Conservation (phyloP, 805 yeast species). For the Candida caryicola region DNA sequence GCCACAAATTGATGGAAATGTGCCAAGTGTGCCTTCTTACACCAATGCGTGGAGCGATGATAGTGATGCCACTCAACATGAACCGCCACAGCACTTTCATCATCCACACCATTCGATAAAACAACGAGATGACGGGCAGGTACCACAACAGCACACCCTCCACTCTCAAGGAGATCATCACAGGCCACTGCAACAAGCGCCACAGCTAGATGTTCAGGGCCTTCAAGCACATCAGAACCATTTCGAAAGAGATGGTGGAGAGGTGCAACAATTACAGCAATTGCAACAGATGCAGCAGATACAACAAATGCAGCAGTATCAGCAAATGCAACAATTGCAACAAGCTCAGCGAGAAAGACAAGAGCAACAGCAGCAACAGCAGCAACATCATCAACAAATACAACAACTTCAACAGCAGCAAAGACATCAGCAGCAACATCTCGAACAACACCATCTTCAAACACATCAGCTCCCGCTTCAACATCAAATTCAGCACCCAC, state of each 20-base stretch:
- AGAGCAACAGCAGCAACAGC: conserved; percentile 4
- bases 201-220: not conserved
- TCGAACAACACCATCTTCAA: conserved; percentile 5
- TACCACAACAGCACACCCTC: not conserved
- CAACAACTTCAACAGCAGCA: conserved; percentile 5
- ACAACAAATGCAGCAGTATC: conserved; percentile 5
- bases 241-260: not conserved
- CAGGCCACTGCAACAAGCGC: not conserved
- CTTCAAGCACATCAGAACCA: not conserved
- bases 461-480: conserved; percentile 1
- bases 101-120: not conserved
- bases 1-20: not conserved
- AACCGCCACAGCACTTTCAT: conserved; percentile 1
- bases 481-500: conserved; percentile 2
- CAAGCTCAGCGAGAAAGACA: not conserved
- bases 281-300: conserved; percentile 4
- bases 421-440: conserved; percentile 5
- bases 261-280: not conserved
- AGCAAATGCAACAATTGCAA: conserved; percentile 1
- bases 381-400: conserved; percentile 2
- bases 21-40: not conserved
- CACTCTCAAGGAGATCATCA: not conserved
- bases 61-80: not conserved
- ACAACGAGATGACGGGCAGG: not conserved
- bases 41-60: not conserved